phyloP scores from a whole-genome alignment of 441 rosid species.

The Adansonia rubrostipa region DNA sequence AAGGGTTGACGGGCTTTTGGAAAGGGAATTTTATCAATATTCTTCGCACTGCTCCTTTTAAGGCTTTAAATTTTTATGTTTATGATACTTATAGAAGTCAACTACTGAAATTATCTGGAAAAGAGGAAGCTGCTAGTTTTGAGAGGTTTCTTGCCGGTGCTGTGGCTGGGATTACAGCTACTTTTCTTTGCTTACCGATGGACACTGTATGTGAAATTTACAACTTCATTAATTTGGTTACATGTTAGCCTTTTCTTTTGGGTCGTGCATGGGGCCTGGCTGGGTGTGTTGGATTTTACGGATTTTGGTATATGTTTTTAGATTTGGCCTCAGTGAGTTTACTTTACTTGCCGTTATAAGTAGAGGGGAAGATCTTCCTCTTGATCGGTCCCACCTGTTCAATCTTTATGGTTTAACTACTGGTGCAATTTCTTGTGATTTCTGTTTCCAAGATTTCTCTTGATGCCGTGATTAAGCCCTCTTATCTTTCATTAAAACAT shows the following conservation, averaged over 20 bases:
- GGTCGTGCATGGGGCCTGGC: too few species aligned
- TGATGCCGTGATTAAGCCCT: not conserved
- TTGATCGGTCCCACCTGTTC: not conserved
- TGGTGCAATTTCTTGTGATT: not conserved
- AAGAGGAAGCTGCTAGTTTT: conserved; percentile 71
- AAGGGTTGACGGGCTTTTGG: conserved; percentile 90
- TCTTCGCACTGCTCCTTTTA: conserved; percentile 90
- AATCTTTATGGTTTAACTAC: conserved; percentile 4
- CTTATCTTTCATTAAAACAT: not conserved
- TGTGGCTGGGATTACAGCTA: conserved; percentile 86
- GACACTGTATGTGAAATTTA: conserved; percentile 63
- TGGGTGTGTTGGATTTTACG: too few species aligned
- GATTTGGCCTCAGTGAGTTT: conserved; percentile 17
- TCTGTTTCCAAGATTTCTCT: not conserved
- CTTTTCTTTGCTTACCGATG: conserved; percentile 83
- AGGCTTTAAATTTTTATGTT: conserved; percentile 88
- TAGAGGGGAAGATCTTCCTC: not conserved
- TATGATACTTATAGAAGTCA: conserved; percentile 78
- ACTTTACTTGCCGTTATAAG: not conserved
- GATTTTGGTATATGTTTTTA: too few species aligned
- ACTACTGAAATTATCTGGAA: conserved; percentile 61
- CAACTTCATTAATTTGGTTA: not conserved
- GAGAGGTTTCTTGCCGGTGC: conserved; percentile 93
- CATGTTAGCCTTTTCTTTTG: too few species aligned
- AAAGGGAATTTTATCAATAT: conserved; percentile 87